phyloP scores from a whole-genome alignment of 1,139 yeast genomes.

The Scheffersomyces lignicola region DNA sequence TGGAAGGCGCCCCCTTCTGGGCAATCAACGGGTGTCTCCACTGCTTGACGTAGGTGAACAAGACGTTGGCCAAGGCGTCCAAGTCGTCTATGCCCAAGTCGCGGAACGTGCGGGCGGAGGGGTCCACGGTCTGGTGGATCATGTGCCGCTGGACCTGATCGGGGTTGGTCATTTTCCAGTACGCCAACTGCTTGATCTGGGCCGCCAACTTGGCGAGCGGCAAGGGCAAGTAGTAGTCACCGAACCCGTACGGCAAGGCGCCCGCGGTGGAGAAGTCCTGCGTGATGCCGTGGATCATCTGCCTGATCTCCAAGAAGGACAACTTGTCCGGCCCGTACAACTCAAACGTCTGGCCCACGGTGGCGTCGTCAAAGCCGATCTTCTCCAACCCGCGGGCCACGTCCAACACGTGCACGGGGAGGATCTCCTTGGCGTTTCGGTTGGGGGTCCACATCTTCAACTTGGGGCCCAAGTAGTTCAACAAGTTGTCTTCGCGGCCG shows the following conservation, averaged over 20 bases:
- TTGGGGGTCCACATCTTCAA: conserved; percentile 64
- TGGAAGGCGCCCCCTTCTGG: conserved; percentile 45
- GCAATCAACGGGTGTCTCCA: conserved; percentile 55
- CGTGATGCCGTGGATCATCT: conserved; percentile 66
- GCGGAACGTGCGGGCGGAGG: conserved; percentile 61
- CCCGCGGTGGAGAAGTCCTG: conserved; percentile 58
- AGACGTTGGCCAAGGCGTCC: conserved; percentile 65
- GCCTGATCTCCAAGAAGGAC: conserved; percentile 65
- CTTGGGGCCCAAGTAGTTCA: conserved; percentile 61
- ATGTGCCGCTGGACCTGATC: conserved; percentile 79
- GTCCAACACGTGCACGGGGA: conserved; percentile 77
- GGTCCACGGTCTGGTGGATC: conserved; percentile 65
- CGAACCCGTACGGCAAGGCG: conserved; percentile 41
- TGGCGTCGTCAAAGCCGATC: conserved; percentile 80
- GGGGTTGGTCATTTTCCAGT: conserved; percentile 71
- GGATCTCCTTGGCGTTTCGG: conserved; percentile 60
- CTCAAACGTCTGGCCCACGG: conserved; percentile 76
- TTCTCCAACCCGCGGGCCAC: conserved; percentile 78
- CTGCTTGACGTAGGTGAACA: conserved; percentile 63
- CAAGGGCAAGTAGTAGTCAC: conserved; percentile 32
- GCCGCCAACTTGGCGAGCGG: conserved; percentile 47
- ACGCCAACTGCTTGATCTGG: conserved; percentile 51
- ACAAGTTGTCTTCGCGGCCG: conserved; percentile 73
- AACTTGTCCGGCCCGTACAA: conserved; percentile 72
- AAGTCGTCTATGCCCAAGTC: conserved; percentile 72